phyloP scores from a whole-genome alignment of 495 filamentous ascomycete genomes.

The Astrothelium subdiscretum region DNA sequence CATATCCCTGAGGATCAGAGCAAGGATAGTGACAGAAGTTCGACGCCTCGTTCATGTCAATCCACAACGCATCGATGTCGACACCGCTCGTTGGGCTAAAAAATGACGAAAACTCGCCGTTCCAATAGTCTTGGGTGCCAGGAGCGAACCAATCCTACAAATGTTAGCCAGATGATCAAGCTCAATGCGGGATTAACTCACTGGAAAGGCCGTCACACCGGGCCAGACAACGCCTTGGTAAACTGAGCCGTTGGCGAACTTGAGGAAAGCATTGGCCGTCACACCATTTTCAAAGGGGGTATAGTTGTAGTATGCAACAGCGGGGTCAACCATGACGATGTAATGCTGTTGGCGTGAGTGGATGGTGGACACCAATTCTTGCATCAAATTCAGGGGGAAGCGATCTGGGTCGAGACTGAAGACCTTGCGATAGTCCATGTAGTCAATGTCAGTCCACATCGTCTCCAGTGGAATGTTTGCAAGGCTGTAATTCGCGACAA shows the following conservation, averaged over 20 bases:
- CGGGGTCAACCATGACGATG: slow-evolving; percentile 73
- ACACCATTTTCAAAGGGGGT: slow-evolving; percentile 51
- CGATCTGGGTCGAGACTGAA: slow-evolving; percentile 67
- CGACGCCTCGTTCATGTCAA: slow-evolving; percentile 39
- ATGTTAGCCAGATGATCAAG: not conserved
- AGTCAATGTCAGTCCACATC: slow-evolving; percentile 74
- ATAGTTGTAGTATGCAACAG: slow-evolving; percentile 60
- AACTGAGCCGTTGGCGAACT: slow-evolving; percentile 49
- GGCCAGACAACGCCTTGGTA: slow-evolving; percentile 80
- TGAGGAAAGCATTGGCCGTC: slow-evolving; percentile 52
- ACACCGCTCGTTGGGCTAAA: slow-evolving; percentile 55
- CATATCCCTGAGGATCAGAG: slow-evolving; percentile 42
- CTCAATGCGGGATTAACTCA: not conserved
- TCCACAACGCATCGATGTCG: slow-evolving; percentile 80
- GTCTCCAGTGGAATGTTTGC: slow-evolving; percentile 74
- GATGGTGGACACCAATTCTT: slow-evolving; percentile 57
- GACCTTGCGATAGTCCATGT: slow-evolving; percentile 38
- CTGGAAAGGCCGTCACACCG: slow-evolving; percentile 34
- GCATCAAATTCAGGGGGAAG: slow-evolving; percentile 56
- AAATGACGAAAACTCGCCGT: slow-evolving; percentile 56
- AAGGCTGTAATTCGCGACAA: slow-evolving; percentile 64
- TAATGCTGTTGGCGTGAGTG: slow-evolving; percentile 69
- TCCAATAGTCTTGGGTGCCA: slow-evolving; percentile 59
- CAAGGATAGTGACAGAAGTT: slow-evolving; percentile 71
- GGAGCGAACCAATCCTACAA: slow-evolving; percentile 62